Base-by-base conservation (phyloP, 106 monocot species). In the Vanilla planifolia region DNA sequence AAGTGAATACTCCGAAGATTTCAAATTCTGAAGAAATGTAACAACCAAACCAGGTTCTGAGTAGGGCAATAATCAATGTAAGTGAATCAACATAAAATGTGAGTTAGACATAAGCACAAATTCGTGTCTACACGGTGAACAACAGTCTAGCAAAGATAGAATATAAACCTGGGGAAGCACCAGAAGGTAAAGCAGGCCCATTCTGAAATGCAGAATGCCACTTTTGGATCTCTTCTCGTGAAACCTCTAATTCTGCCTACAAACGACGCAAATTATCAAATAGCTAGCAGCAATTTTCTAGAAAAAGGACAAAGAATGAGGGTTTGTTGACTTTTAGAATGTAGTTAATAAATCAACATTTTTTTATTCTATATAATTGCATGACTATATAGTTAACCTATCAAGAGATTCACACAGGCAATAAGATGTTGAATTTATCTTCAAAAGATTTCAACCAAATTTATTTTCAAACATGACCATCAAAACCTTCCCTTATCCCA, bases 1-100 rank as follows among this genome's bases (percentile, higher is more conserved):
- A 33, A 91, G 63, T 40, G 86, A 87, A 29, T 90, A 86, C 55
- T 96, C 91, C 19, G 91, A 91, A 24, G 96, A 91, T 74, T 91
- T 98, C 61, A 98, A 60, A 51, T 75, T 79, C 56, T 79, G 78
- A 33, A 98, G 76, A 77, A 69, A 85, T 33, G 73, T 64, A 14
- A 86, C 55, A 27, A 85, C 73, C 60, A 73, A 40, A 48, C 62
- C 79, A 67, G 88, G 92, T 61, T 96, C 96, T 96, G 60, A 32
- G 65, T 51, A 58, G 59, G 9, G 0, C 20, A 35, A 34, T 55
- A 28, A 55, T 32, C 15, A 30, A 21, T 20, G 20, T 34, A 57
- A 19, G 8, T n/a, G 9, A 6, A 8, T 35, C 9, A 19, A 21
- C 20, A 16, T 13, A 1, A 20, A 1, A 57, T 10, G 20, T 19